Evolutionary conservation across 148 eudicot genomes (phyloP).

Genomic region (Rhododendron ovatum): DNA sequence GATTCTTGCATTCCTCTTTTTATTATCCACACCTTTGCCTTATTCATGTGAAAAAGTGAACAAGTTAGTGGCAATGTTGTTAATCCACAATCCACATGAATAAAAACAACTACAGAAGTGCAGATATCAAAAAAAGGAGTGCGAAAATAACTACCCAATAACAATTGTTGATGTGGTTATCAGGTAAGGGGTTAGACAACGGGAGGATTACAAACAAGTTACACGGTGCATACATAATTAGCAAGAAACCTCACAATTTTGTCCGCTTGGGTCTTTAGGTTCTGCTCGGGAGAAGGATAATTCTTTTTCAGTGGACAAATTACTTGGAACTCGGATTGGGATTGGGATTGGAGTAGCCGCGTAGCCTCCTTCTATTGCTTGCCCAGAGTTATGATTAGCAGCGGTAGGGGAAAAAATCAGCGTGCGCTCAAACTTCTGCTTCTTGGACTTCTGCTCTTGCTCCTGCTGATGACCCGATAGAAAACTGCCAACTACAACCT

Average conservation of each 20-base stretch:
- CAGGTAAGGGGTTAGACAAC: conserved; percentile 12
- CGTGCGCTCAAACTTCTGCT: conserved; percentile 43
- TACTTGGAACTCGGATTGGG: conserved; percentile 34
- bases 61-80: neutral
- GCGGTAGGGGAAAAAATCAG: conserved; percentile 30
- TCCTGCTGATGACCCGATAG: conserved; percentile 57
- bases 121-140: neutral
- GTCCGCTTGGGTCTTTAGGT: conserved; percentile 38
- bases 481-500: conserved; percentile 87
- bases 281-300: conserved; percentile 40
- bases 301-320: conserved; percentile 30
- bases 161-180: conserved; percentile 2
- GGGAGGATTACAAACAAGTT: conserved; percentile 4
- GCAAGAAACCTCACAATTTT: conserved; percentile 42
- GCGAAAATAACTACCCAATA: neutral
- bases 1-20: neutral
- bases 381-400: conserved; percentile 29
- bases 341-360: conserved; percentile 25
- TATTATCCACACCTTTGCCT: neutral
- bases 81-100: neutral
- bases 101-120: neutral
- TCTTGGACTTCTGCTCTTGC: conserved; percentile 47
- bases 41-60: neutral
- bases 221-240: conserved; percentile 22
- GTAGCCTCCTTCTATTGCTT: conserved; percentile 34